Percentiles rank a stretch among this genome's conserved stretches.
Conservation (phyloP, 192 early-diverging fungal genomes). For the Gamsiella multidivaricata region DNA sequence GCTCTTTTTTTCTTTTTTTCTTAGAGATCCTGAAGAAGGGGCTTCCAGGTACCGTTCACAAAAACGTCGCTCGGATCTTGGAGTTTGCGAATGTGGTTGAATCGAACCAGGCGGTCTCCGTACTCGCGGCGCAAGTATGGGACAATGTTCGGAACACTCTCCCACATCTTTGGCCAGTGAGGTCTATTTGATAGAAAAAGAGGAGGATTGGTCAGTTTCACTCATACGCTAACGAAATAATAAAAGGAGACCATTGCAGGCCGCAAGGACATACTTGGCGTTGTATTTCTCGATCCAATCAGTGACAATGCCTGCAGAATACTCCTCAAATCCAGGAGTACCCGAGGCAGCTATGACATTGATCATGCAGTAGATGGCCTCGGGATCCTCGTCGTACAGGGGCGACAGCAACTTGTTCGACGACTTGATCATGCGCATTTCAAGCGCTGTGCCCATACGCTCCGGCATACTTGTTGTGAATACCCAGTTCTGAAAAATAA, state of each 20-base stretch:
- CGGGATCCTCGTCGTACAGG: conserved; percentile 33
- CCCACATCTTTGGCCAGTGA: conserved; percentile 52
- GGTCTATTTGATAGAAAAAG: conserved; percentile 18
- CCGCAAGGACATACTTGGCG: conserved; percentile 17
- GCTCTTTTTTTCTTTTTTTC: too few relatives aligned
- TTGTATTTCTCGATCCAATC: conserved; percentile 36
- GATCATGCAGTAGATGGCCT: conserved; percentile 35
- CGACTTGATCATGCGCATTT: conserved; percentile 41
- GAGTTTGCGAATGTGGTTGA: conserved; percentile 40
- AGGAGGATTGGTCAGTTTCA: neutral
- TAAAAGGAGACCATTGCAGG: neutral
- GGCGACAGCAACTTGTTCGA: conserved; percentile 43
- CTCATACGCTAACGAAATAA: neutral
- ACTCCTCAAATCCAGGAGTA: conserved; percentile 46
- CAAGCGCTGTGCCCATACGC: conserved; percentile 20
- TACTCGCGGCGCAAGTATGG: conserved; percentile 16
- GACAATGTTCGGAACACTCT: conserved; percentile 5
- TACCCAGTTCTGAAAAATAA: conserved; percentile 22
- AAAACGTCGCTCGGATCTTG: conserved; percentile 52
- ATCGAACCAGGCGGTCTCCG: conserved; percentile 14
- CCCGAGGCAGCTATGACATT: conserved; percentile 19
- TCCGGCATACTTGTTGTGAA: conserved; percentile 21
- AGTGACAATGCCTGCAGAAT: neutral
- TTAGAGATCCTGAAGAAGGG: conserved; percentile 15
- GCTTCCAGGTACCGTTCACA: conserved; percentile 40